Percentiles rank a stretch among this genome's conserved stretches.
Evolutionary conservation across 805 yeast species (phyloP).

Genomic region (Yarrowia sp.): DNA sequence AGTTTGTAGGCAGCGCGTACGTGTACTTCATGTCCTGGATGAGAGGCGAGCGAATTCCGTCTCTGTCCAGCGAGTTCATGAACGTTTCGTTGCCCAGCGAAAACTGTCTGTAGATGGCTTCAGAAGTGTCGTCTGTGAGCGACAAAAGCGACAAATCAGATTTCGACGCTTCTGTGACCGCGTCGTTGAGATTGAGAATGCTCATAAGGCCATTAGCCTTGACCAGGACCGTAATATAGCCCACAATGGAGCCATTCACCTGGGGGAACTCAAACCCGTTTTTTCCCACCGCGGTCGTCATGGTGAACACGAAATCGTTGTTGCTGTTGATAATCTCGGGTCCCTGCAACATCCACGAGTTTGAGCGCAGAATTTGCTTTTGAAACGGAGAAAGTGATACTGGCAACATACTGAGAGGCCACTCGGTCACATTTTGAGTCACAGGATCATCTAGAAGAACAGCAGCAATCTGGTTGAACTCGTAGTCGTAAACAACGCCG

Average conservation of each 20-base stretch:
- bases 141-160: neutral
- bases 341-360: conserved; percentile 14
- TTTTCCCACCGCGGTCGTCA: conserved; percentile 14
- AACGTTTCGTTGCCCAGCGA: neutral
- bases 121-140: conserved; percentile 10
- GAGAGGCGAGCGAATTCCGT: neutral
- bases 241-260: conserved; percentile 8
- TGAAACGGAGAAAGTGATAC: neutral
- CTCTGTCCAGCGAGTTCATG: neutral
- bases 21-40: conserved; percentile 13
- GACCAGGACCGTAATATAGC: neutral
- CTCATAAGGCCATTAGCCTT: neutral
- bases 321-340: conserved; percentile 5
- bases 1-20: conserved; percentile 29
- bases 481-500: conserved; percentile 29
- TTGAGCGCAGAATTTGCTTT: neutral
- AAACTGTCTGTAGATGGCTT: neutral
- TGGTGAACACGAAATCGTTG: conserved; percentile 12
- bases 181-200: neutral
- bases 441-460: conserved; percentile 8
- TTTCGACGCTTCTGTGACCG: neutral
- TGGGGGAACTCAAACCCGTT: conserved; percentile 17
- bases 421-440: neutral
- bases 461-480: conserved; percentile 14
- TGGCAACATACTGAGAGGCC: conserved; percentile 1